A percentile compares a stretch with the other conserved stretches of the same genome.
phyloP scores from a whole-genome alignment of 192 early-diverging fungal species.

The Gaertneriomyces sp. region DNA sequence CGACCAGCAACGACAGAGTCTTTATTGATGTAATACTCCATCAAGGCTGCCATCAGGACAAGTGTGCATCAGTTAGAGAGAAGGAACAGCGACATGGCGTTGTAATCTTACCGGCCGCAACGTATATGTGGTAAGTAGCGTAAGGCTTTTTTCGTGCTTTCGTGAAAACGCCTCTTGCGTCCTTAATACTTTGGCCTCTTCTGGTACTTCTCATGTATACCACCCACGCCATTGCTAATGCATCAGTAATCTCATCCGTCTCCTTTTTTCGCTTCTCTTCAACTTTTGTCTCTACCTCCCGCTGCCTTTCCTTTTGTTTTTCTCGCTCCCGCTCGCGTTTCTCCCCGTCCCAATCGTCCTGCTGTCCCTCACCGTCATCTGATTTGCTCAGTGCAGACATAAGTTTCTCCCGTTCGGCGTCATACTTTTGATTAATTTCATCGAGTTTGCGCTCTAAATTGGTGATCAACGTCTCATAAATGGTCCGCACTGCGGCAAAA shows the following conservation, averaged over 20 bases:
- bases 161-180: slow-evolving; percentile 71
- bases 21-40: slow-evolving; percentile 92
- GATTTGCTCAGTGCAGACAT: slow-evolving; percentile 24
- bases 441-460: slow-evolving; percentile 31
- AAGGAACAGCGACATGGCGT: neutral
- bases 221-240: slow-evolving; percentile 74
- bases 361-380: slow-evolving; percentile 5
- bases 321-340: slow-evolving; percentile 47
- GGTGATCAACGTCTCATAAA: slow-evolving; percentile 44
- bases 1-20: slow-evolving; percentile 76
- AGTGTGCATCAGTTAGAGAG: neutral
- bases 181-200: slow-evolving; percentile 72
- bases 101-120: slow-evolving; percentile 58
- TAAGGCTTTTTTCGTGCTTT: slow-evolving; percentile 69
- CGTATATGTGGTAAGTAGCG: slow-evolving; percentile 81
- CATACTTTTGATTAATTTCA: slow-evolving; percentile 39
- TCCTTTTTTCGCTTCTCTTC: slow-evolving; percentile 54
- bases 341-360: slow-evolving; percentile 51
- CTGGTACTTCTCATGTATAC: slow-evolving; percentile 81
- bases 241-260: slow-evolving; percentile 53
- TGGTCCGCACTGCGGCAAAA: slow-evolving; percentile 19
- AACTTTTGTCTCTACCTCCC: slow-evolving; percentile 56
- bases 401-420: slow-evolving; percentile 37
- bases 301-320: slow-evolving; percentile 52
- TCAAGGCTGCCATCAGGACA: slow-evolving; percentile 51